Evolutionary conservation across 768 basidiomycete genomes (phyloP).

Genomic region (Hericium coralloides): DNA sequence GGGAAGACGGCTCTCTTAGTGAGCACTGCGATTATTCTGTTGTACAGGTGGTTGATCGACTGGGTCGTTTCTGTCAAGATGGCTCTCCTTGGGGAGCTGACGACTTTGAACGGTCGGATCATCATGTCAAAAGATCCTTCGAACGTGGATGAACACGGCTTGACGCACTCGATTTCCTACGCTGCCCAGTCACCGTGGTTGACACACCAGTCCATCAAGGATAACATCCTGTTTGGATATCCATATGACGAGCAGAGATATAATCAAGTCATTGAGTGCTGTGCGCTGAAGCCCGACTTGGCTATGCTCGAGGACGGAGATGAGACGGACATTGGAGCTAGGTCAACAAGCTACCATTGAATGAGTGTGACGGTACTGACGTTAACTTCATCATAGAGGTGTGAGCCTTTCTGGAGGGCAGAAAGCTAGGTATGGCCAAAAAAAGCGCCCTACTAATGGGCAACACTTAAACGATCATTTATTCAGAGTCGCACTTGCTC

Average conservation of each 20-base stretch:
- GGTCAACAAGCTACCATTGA: constrained; percentile 24
- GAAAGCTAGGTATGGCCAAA: constrained; percentile 53
- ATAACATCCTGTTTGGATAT: constrained; percentile 52
- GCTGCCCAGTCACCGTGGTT: constrained; percentile 43
- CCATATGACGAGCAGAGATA: constrained; percentile 62
- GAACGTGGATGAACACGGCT: constrained; percentile 50
- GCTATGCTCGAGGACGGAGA: constrained; percentile 84
- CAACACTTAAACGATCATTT: neutral
- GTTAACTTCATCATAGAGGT: constrained; percentile 31
- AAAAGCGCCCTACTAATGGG: neutral
- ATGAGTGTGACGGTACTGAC: neutral
- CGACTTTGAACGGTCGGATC: constrained; percentile 42
- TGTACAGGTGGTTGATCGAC: neutral
- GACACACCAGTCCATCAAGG: constrained; percentile 39
- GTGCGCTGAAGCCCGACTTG: constrained; percentile 75
- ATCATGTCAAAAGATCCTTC: constrained; percentile 60
- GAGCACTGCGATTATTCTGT: constrained; percentile 14
- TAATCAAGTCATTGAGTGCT: constrained; percentile 66
- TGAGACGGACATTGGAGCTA: constrained; percentile 72
- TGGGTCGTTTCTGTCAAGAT: constrained; percentile 29
- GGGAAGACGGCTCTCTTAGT: constrained; percentile 78
- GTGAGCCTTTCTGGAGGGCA: constrained; percentile 77
- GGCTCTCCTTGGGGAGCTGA: constrained; percentile 69
- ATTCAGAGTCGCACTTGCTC: constrained; percentile 68
- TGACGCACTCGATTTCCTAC: constrained; percentile 41